Percentiles rank a stretch among this genome's conserved stretches.
Evolutionary conservation across 2,329 filamentous ascomycete genomes (phyloP).

Genomic region (Colletotrichum godetiae): DNA sequence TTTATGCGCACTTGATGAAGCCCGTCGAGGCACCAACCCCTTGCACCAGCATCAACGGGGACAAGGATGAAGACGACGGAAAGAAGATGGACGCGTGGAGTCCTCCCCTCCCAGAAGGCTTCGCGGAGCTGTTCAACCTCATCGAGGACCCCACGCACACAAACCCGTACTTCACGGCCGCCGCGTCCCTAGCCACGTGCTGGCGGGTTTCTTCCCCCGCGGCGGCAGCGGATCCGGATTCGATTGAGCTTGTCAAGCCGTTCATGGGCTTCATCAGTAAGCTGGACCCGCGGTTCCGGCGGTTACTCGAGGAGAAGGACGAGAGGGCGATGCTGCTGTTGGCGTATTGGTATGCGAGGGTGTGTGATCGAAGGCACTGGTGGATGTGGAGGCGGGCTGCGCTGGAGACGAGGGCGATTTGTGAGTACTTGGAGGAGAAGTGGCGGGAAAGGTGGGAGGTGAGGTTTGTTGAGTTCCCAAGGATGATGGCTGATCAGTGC

Average conservation of each 20-base stretch:
- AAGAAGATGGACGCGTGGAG: not conserved
- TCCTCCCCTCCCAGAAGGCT: constrained; percentile 43
- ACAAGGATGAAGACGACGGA: not conserved
- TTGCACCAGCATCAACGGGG: constrained; percentile 37
- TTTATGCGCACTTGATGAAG: constrained; percentile 29
- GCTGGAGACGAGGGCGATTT: constrained; percentile 63
- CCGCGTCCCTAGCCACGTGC: constrained; percentile 30
- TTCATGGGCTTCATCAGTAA: constrained; percentile 60
- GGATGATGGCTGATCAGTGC: not conserved
- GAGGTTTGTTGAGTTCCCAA: constrained; percentile 4
- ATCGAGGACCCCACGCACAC: constrained; percentile 35
- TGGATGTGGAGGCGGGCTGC: constrained; percentile 58
- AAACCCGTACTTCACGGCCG: constrained; percentile 48
- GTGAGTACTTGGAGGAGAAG: constrained; percentile 45
- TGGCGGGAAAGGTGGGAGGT: not conserved
- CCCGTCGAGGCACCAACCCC: not conserved
- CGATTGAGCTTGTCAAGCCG: constrained; percentile 44
- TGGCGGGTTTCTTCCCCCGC: not conserved
- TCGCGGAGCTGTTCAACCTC: constrained; percentile 45
- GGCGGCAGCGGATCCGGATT: not conserved
- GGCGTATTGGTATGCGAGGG: constrained; percentile 67
- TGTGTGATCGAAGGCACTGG: constrained; percentile 55
- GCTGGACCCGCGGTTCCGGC: constrained; percentile 55
- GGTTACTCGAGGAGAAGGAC: constrained; percentile 62
- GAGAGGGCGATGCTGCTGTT: constrained; percentile 64